These are phyloP conservation scores for Monilinia polystroma DNA, from an alignment of 2,329 filamentous ascomycete species.

Conservation along the genomic window DNA sequence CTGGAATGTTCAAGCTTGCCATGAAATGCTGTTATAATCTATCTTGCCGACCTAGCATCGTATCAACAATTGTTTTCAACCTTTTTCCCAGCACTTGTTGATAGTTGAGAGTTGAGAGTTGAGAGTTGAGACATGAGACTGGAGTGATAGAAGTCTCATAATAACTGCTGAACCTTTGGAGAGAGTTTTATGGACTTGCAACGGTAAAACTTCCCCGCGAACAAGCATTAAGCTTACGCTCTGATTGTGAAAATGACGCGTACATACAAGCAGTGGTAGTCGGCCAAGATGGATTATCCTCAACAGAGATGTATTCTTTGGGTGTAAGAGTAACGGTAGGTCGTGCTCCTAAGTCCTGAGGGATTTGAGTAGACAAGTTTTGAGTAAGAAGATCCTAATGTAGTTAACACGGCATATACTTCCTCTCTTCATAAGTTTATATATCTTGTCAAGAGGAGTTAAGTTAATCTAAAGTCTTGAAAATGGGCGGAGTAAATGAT, in stretches of 20 bases:
- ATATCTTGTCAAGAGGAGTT: too few species aligned
- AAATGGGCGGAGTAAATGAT: too few species aligned
- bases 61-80: too few species aligned
- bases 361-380: not conserved
- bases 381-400: too few species aligned
- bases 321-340: not conserved
- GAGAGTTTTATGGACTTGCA: not conserved
- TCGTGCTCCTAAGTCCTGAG: not conserved
- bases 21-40: too few species aligned
- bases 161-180: not conserved
- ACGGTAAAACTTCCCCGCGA: not conserved
- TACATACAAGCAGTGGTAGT: not conserved
- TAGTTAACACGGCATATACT: too few species aligned
- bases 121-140: too few species aligned
- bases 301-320: not conserved
- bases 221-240: constrained; percentile 2
- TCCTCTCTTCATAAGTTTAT: too few species aligned
- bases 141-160: too few species aligned
- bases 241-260: constrained; percentile 3
- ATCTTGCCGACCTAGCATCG: too few species aligned
- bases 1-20: too few species aligned
- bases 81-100: not conserved
- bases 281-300: constrained; percentile 2
- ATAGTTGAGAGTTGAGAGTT: not conserved
- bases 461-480: too few species aligned